Evolutionary conservation across 768 basidiomycete species (phyloP).

Genomic region (Xerocomellus intermedius): DNA sequence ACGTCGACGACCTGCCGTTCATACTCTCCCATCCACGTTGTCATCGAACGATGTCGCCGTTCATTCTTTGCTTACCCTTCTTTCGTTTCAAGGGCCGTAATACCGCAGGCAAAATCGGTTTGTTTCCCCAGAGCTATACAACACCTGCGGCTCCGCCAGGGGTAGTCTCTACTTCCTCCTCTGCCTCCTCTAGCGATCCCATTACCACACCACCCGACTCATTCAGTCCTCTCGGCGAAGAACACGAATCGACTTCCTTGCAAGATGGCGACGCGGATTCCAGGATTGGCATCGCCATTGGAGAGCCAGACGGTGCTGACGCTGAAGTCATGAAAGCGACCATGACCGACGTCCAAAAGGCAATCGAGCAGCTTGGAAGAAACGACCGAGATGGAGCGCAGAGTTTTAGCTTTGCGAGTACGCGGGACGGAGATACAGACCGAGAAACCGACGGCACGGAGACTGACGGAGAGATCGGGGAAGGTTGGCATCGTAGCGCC

Average conservation of each 20-base stretch:
- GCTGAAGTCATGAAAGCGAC: slow-evolving; percentile 80
- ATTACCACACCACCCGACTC: slow-evolving; percentile 21
- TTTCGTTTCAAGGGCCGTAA: slow-evolving; percentile 69
- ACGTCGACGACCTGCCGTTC: slow-evolving; percentile 8
- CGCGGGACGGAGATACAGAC: slow-evolving; percentile 51
- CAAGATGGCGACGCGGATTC: slow-evolving; percentile 21
- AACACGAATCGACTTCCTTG: slow-evolving; percentile 41
- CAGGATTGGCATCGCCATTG: slow-evolving; percentile 28
- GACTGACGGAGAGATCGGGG: slow-evolving; percentile 50
- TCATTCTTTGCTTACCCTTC: slow-evolving; percentile 24
- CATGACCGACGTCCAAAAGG: slow-evolving; percentile 86
- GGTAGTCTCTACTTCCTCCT: slow-evolving; percentile 24
- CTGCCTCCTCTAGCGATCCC: slow-evolving; percentile 26
- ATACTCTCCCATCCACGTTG: slow-evolving; percentile 17
- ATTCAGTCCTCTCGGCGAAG: slow-evolving; percentile 49
- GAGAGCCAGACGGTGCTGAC: slow-evolving; percentile 25
- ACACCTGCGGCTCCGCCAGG: slow-evolving; percentile 49
- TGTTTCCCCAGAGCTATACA: slow-evolving; percentile 92
- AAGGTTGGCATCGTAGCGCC: slow-evolving; percentile 65
- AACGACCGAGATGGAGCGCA: slow-evolving; percentile 55
- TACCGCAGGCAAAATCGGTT: slow-evolving; percentile 72
- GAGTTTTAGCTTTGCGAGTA: slow-evolving; percentile 78
- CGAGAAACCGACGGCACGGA: slow-evolving; percentile 49
- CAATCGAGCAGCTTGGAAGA: slow-evolving; percentile 81
- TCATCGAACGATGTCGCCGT: slow-evolving; percentile 21